phyloP scores from a whole-genome alignment of 2,329 filamentous ascomycete genomes.

The Coniochaeta sp. region DNA sequence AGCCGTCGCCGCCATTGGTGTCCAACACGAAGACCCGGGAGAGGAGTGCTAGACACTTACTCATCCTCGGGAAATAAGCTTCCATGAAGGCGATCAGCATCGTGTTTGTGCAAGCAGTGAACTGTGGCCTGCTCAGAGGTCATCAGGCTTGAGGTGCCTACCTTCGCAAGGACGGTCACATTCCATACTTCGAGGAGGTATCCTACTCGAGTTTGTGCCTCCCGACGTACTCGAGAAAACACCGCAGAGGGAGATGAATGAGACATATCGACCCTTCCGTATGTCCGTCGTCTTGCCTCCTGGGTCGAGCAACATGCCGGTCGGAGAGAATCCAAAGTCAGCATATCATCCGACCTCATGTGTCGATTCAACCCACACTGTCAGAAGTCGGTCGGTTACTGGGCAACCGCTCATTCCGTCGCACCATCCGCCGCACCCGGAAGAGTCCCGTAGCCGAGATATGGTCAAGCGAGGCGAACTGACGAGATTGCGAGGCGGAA shows the following conservation, averaged over 20 bases:
- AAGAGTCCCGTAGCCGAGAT: not conserved
- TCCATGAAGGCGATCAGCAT: not conserved
- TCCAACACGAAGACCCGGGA: too few species aligned
- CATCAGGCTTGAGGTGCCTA: not conserved
- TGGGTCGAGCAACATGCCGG: not conserved
- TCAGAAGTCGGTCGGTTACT: not conserved
- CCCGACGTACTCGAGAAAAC: not conserved
- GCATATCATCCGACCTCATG: not conserved
- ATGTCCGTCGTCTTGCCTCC: not conserved
- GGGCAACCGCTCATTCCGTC: not conserved
- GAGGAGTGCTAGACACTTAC: not conserved
- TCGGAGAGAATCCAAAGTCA: not conserved
- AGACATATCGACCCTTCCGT: not conserved
- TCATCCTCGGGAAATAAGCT: not conserved
- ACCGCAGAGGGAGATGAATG: not conserved
- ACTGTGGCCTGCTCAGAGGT: not conserved
- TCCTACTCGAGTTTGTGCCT: not conserved
- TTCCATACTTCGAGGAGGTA: not conserved
- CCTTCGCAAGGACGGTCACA: too few species aligned
- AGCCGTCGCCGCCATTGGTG: too few species aligned
- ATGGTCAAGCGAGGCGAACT: not conserved
- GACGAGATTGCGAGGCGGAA: not conserved
- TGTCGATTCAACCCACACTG: not conserved
- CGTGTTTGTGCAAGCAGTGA: not conserved
- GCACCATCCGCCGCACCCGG: not conserved